These are phyloP conservation scores for Penicillium taxi DNA, from an alignment of 495 filamentous ascomycete genomes.

Conservation along the genomic window DNA sequence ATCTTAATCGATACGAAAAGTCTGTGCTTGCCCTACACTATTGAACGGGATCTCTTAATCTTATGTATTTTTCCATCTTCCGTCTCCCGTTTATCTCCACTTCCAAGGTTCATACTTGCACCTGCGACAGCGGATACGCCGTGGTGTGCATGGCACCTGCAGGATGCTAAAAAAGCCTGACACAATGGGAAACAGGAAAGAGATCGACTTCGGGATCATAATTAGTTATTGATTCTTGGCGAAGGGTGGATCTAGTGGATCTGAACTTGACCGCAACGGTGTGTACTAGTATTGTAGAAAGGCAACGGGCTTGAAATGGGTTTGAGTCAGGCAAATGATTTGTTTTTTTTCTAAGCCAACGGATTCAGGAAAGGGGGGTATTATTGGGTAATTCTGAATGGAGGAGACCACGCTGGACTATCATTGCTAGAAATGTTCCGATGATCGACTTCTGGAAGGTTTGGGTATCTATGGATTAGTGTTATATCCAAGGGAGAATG, in stretches of 20 bases:
- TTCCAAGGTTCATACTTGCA: too few relatives aligned
- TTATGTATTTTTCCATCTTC: too few relatives aligned
- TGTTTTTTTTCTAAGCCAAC: conserved; percentile 9
- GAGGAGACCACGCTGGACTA: conserved; percentile 17
- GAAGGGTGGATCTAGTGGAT: too few relatives aligned
- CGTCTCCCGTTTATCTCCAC: too few relatives aligned
- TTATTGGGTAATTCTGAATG: conserved; percentile 8
- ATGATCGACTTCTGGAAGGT: conserved; percentile 11
- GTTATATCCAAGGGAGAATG: too few relatives aligned
- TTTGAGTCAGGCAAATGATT: conserved; percentile 10
- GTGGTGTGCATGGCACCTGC: conserved; percentile 14
- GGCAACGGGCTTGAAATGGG: too few relatives aligned
- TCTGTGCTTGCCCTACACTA: conserved; percentile 10
- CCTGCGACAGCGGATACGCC: background rate
- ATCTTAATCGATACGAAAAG: too few relatives aligned
- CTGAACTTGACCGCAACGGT: too few relatives aligned
- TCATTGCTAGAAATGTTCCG: conserved; percentile 25
- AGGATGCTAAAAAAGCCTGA: conserved; percentile 8
- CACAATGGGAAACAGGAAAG: conserved; percentile 1
- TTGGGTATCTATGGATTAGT: conserved; percentile 8
- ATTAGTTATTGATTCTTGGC: too few relatives aligned
- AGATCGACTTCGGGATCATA: too few relatives aligned
- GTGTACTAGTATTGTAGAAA: too few relatives aligned
- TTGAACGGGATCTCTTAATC: too few relatives aligned
- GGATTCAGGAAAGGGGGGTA: conserved; percentile 17